Evolutionary conservation across 768 basidiomycete species (phyloP).

Genomic region (Tricholoma saponaceum): DNA sequence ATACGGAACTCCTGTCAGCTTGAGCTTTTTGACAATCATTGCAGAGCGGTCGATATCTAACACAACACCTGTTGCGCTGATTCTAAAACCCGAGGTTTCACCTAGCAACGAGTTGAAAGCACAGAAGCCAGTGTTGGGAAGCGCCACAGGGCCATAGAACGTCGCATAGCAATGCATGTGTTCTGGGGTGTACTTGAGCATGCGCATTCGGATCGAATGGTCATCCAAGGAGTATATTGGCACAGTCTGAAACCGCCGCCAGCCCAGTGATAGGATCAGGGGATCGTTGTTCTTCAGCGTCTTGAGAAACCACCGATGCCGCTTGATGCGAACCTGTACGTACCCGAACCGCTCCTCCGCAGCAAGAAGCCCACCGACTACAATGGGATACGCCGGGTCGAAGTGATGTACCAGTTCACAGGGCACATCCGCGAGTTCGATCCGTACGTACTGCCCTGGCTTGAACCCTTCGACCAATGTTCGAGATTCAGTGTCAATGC

Average conservation of each 20-base stretch:
- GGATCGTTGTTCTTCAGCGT: conserved; percentile 98
- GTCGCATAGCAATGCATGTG: conserved; percentile 99
- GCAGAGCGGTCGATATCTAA: conserved; percentile 88
- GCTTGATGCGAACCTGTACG: conserved; percentile 92
- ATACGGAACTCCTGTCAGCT: conserved; percentile 91
- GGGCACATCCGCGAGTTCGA: conserved; percentile 82
- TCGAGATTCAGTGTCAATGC: conserved; percentile 71
- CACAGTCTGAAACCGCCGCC: conserved; percentile 93
- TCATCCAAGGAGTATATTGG: conserved; percentile 98
- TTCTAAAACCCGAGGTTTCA: conserved; percentile 73
- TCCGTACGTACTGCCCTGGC: conserved; percentile 88
- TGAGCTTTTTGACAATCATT: conserved; percentile 98
- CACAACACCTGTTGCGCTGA: conserved; percentile 93
- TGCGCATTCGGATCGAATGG: conserved; percentile 96
- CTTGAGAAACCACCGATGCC: conserved; percentile 89
- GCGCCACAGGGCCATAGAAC: conserved; percentile 89
- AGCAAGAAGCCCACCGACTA: conserved; percentile 87
- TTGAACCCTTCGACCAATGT: conserved; percentile 86
- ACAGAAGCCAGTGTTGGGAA: conserved; percentile 96
- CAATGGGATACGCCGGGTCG: conserved; percentile 84
- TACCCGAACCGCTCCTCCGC: conserved; percentile 92
- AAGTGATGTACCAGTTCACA: conserved; percentile 93
- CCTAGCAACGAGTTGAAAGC: conserved; percentile 83
- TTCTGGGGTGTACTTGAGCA: conserved; percentile 99
- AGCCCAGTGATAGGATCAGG: conserved; percentile 93